Evolutionary conservation across 257 asterid species (phyloP).

Genomic region (Mentha longifolia): DNA sequence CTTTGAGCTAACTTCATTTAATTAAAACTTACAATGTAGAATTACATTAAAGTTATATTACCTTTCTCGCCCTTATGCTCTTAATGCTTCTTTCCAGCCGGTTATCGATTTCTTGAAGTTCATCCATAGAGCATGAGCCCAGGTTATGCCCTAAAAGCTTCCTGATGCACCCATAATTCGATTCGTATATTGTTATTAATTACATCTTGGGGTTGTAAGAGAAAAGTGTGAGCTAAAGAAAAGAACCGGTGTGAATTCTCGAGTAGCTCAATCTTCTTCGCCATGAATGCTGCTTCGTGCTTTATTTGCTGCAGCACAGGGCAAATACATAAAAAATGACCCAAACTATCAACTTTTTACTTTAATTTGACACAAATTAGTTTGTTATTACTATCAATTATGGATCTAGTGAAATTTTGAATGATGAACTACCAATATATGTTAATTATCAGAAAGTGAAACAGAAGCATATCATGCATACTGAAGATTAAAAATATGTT

Average conservation of each 20-base stretch:
- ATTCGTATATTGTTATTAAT: background rate
- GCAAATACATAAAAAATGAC: too few species aligned
- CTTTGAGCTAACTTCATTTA: background rate
- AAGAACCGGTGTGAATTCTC: conserved; percentile 57
- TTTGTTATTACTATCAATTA: too few species aligned
- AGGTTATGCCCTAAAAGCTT: conserved; percentile 69
- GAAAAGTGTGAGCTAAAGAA: conserved; percentile 1
- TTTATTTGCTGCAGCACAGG: conserved; percentile 59
- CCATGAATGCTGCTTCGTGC: conserved; percentile 58
- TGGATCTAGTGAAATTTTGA: too few species aligned
- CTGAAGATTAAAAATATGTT: too few species aligned
- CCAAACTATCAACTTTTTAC: too few species aligned
- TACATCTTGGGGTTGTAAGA: background rate
- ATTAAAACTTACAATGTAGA: too few species aligned
- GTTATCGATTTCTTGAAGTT: conserved; percentile 59
- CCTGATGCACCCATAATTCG: conserved; percentile 40
- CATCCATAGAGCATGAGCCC: conserved; percentile 53
- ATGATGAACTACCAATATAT: too few species aligned
- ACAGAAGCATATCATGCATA: too few species aligned
- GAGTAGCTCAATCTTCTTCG: conserved; percentile 62
- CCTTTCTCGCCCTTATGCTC: conserved; percentile 65
- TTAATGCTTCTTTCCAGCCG: conserved; percentile 65
- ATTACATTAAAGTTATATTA: background rate
- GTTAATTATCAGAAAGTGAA: background rate
- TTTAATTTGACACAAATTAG: too few species aligned